Conservation (phyloP, 2,329 filamentous ascomycete species). For the Phaeophleospora eucalypticola region DNA sequence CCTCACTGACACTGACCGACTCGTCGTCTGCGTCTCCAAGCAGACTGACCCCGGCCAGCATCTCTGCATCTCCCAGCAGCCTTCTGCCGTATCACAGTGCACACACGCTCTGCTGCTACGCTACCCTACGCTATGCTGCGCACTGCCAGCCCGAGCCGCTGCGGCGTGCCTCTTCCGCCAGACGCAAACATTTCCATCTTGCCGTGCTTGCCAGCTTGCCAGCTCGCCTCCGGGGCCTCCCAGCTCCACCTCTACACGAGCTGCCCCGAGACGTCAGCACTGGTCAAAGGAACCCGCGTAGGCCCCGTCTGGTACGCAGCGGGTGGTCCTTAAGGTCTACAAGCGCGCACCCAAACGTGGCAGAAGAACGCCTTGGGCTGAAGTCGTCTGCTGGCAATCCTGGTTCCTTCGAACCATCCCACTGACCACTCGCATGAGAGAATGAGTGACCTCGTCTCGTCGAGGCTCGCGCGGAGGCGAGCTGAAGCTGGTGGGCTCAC, state of each 20-base stretch:
- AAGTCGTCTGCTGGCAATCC: constrained; percentile 9
- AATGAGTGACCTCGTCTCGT: too few relatives aligned
- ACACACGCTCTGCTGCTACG: background rate
- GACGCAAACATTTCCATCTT: constrained; percentile 17
- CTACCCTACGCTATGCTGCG: constrained; percentile 1
- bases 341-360: constrained; percentile 1
- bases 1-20: constrained; percentile 1
- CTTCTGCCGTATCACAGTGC: constrained; percentile 10
- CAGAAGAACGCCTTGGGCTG: background rate
- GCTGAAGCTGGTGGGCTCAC: constrained; percentile 7
- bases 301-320: background rate
- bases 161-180: constrained; percentile 8
- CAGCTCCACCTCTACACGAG: background rate
- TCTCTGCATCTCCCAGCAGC: background rate
- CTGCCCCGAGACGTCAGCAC: constrained; percentile 15
- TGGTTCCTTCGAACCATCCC: constrained; percentile 16
- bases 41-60: constrained; percentile 7
- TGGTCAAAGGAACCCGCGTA: constrained; percentile 12
- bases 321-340: constrained; percentile 15
- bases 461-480: too few relatives aligned
- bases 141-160: constrained; percentile 1
- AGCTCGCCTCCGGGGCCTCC: constrained; percentile 7
- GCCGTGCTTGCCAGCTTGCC: too few relatives aligned
- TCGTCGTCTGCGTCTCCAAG: constrained; percentile 1
- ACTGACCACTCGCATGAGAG: too few relatives aligned